Evolutionary conservation across 306 rosid genomes (phyloP), one percentile per base, ranked within the genome.

Genomic region (Cucurbita maxima): DNA sequence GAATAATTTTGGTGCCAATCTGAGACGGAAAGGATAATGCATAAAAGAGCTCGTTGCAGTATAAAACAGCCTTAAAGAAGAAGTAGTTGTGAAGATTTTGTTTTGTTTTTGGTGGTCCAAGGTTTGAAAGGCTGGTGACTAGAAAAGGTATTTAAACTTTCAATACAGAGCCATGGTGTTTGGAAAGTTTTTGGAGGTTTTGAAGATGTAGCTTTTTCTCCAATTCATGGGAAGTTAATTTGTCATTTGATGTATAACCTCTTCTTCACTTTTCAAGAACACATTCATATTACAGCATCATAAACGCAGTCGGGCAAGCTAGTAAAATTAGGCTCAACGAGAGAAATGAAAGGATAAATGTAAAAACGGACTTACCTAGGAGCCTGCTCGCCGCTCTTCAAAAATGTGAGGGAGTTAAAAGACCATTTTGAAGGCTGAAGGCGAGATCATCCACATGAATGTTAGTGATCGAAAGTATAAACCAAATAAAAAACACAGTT

Each of bases 321-420:
- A 41, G 41, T 18, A 63, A 67, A 20, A 44, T 11, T 43, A 67
- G 18, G 53, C 37, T 67, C 16, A 12, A 66, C 55, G 41, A 1
- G 11, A 6, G 72, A 45, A 12, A 66, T 19, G 6, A 14, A 44
- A 20, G 40, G 15, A 40, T 13, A 67, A 63, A 41, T 40, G 10
- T 36, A 45, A 43, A 43, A 11, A 13, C 3, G 9, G 36, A 43
- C 53, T 20, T 82, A 90, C 97, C 98, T 90, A 47, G 95, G 95
- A 71, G 97, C 98, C 74, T 82, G 96, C 81, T 94, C 98, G 5
- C 84, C 84, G 83, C 82, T 90, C 95, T 91, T 94, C 94, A 94
- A 88, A 80, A 89, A 71, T 6, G 97, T 90, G 82, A 86, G 82
- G 1, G 98, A 90, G 82, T 86, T 89, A 76, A 90, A 94, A 51